Base-by-base conservation (phyloP, 1,284 basidiomycete species). In the Takashimella koratensis region DNA sequence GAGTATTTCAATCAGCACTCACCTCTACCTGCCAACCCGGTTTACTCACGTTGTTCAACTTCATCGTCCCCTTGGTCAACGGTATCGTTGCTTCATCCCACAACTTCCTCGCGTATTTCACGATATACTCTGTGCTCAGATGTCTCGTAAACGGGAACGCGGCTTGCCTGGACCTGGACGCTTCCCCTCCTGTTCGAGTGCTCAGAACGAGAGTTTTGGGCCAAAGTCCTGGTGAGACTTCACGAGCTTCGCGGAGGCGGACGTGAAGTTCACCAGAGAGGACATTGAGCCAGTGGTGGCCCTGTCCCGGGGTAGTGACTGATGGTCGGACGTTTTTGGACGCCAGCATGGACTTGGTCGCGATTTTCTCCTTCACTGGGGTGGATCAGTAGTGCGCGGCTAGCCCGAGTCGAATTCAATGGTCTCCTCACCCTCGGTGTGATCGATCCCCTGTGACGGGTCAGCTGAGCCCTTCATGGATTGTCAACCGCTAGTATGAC, bases 341-440 rank as follows among this genome's bases (percentile, higher is more conserved):
- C 0, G 91, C 90, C 49, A 92, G 78, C 93, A 97, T 97, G 60
- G 88, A 92, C 77, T 96, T 96, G 40, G 87, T 78, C 0, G 82
- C 79, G 3, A 87, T 81, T 71, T 92, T 91, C 65, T 90, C 88
- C 68, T 90, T 93, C 44, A 96, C 93, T 90, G 64, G 10, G n/a
- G n/a, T n/a, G 3, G 11, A 48, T 44, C 22, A 45, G 23, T 21
- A 30, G 16, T 1, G 8, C 16, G 16, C 12, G 11, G 6, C 1
- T 6, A 30, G n/a, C n/a, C n/a, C 20, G 48, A 30, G 6, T 60
- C 61, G 39, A 67, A 46, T 56, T n/a, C n/a, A n/a, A n/a, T n/a
- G n/a, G n/a, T n/a, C n/a, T n/a, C n/a, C n/a, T n/a, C n/a, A 87
- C 94, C 92, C 83, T 96, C 92, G 2, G 83, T 83, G 59, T 88